Evolutionary conservation across 176 grass and related monocot species (phyloP).

Genomic region (Carex cristatella): DNA sequence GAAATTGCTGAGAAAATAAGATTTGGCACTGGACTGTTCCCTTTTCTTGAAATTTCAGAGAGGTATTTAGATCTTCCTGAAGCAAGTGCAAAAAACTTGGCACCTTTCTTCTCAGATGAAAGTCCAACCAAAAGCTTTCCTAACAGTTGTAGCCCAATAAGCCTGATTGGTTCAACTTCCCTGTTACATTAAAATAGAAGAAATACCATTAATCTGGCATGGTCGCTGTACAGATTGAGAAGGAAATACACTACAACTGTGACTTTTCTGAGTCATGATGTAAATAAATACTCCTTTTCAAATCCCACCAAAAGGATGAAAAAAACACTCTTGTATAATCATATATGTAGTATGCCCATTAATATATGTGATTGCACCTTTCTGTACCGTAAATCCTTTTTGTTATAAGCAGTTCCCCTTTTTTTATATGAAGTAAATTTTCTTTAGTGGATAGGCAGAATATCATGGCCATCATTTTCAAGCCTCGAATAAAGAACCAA

Average conservation of each 20-base stretch:
- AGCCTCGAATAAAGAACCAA: background rate
- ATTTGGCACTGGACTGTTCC: slow-evolving; percentile 31
- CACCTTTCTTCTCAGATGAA: slow-evolving; percentile 74
- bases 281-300: slow-evolving; percentile 6
- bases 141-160: slow-evolving; percentile 88
- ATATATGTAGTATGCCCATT: background rate
- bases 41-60: slow-evolving; percentile 62
- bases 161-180: slow-evolving; percentile 81
- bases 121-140: slow-evolving; percentile 86
- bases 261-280: slow-evolving; percentile 3
- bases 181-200: slow-evolving; percentile 33
- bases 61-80: slow-evolving; percentile 62
- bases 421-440: background rate
- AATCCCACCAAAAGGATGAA: slow-evolving; percentile 4
- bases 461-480: background rate
- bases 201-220: slow-evolving; percentile 19
- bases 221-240: background rate
- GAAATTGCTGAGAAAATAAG: slow-evolving; percentile 75
- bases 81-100: slow-evolving; percentile 69
- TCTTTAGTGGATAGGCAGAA: background rate
- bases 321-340: background rate
- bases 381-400: background rate
- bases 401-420: background rate
- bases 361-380: background rate
- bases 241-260: slow-evolving; percentile 15